A percentile compares a stretch with the other conserved stretches of the same genome.
Conservation (phyloP, 306 rosid species). For the Gillenia trifoliata region DNA sequence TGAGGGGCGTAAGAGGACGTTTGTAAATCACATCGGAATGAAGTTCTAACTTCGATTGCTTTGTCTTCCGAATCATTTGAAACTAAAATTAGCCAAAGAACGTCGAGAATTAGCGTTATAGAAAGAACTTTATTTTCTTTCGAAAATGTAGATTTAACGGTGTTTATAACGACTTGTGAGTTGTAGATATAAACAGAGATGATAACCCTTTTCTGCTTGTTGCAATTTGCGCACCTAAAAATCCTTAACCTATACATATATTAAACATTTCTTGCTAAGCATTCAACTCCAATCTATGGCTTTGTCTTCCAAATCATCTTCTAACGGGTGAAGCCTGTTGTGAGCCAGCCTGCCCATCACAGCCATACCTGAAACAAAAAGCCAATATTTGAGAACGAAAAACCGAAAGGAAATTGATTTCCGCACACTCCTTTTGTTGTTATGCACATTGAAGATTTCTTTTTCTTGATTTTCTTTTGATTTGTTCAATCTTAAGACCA, state of each 20-base stretch:
- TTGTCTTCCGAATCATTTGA: not conserved
- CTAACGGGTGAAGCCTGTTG: conserved; percentile 31
- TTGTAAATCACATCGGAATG: not conserved
- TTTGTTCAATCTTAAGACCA: too few relatives aligned
- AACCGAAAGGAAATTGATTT: not conserved
- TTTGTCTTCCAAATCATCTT: conserved; percentile 34
- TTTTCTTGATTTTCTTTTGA: too few relatives aligned
- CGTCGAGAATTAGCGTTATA: too few relatives aligned
- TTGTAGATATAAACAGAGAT: not conserved
- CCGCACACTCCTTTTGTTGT: too few relatives aligned
- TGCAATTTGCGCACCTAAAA: not conserved
- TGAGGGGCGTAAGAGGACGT: not conserved
- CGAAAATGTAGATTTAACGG: too few relatives aligned
- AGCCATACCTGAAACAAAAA: conserved; percentile 41
- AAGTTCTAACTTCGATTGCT: not conserved
- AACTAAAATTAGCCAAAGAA: not conserved
- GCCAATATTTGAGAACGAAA: not conserved
- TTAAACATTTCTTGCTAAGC: not conserved
- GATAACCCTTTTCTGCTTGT: not conserved
- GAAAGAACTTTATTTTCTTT: too few relatives aligned
- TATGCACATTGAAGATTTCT: too few relatives aligned
- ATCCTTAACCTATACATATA: too few relatives aligned
- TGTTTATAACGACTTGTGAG: not conserved
- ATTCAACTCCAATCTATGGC: conserved; percentile 15
- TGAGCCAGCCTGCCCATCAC: conserved; percentile 46